Percentiles rank a stretch among this genome's conserved stretches.
Conservation (phyloP, 2,329 filamentous ascomycete species). For the Scolecobasidium constrictum region DNA sequence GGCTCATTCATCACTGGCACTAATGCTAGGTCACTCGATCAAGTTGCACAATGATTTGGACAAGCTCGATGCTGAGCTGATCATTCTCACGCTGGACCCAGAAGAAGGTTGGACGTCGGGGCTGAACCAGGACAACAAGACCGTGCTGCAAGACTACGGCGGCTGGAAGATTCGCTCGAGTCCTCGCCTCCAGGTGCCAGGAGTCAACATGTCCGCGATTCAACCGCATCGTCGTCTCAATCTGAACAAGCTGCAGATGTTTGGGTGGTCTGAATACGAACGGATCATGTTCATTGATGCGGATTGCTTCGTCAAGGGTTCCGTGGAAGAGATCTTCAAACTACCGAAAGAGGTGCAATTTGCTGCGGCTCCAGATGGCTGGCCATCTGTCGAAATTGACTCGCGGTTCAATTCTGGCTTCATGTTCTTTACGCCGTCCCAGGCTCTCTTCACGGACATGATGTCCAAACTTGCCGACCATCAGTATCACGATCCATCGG, state of each 20-base stretch:
- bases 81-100: slow-evolving; percentile 17
- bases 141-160: slow-evolving; percentile 15
- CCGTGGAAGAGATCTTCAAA: slow-evolving; percentile 16
- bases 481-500: slow-evolving; percentile 17
- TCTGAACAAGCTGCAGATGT: slow-evolving; percentile 20
- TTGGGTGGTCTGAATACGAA: slow-evolving; percentile 20
- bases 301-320: slow-evolving; percentile 18
- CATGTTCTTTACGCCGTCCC: slow-evolving; percentile 16
- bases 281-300: slow-evolving; percentile 20
- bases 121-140: slow-evolving; percentile 17
- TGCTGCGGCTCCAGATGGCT: slow-evolving; percentile 20
- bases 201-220: slow-evolving; percentile 17
- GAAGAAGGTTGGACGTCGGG: slow-evolving; percentile 14
- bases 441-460: slow-evolving; percentile 17
- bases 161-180: slow-evolving; percentile 18
- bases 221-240: slow-evolving; percentile 18
- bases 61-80: slow-evolving; percentile 18
- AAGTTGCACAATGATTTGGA: slow-evolving; percentile 19
- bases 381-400: slow-evolving; percentile 18
- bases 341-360: slow-evolving; percentile 20
- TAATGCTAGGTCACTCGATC: slow-evolving; percentile 19
- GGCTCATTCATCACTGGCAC: slow-evolving; percentile 13
- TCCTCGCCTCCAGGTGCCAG: slow-evolving; percentile 17
- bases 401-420: slow-evolving; percentile 20
- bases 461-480: slow-evolving; percentile 13